Conservation (phyloP, 257 asterid genomes). For the Solanum gandarillasii region DNA sequence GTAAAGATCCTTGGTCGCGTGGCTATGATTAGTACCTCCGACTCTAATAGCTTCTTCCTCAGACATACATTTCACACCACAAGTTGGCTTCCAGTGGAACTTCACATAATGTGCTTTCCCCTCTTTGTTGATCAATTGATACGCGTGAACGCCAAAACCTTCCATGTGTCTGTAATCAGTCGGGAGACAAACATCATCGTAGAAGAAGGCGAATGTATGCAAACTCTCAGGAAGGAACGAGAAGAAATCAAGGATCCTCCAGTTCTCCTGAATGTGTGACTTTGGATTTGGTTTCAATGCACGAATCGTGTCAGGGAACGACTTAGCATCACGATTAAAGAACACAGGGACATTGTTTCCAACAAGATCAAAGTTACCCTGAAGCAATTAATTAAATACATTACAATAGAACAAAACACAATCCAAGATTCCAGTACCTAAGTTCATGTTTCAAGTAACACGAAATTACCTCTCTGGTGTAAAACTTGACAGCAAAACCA, state of each 20-base stretch:
- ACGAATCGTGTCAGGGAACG: not conserved
- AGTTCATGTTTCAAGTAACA: not conserved
- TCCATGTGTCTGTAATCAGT: constrained; percentile 1
- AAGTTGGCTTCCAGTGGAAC: constrained; percentile 3
- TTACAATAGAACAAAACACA: not conserved
- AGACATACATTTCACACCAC: not conserved
- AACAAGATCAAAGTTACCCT: constrained; percentile 3
- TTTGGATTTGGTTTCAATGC: constrained; percentile 9
- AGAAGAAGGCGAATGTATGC: constrained; percentile 4
- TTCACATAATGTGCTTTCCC: not conserved
- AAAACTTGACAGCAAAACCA: constrained; percentile 16
- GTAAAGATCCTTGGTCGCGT: not conserved
- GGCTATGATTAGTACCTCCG: not conserved
- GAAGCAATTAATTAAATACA: not conserved
- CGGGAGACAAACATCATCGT: constrained; percentile 1
- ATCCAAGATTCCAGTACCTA: not conserved
- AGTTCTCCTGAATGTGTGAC: constrained; percentile 11
- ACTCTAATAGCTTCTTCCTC: constrained; percentile 2
- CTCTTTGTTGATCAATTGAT: not conserved
- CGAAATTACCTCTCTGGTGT: constrained; percentile 8
- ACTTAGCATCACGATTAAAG: constrained; percentile 1
- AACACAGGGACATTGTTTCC: not conserved
- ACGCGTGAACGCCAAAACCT: not conserved
- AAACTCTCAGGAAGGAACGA: constrained; percentile 7
- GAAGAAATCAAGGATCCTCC: constrained; percentile 14